Evolutionary conservation across 1,284 basidiomycete species (phyloP).

Genomic region (Cryptococcus sp.): DNA sequence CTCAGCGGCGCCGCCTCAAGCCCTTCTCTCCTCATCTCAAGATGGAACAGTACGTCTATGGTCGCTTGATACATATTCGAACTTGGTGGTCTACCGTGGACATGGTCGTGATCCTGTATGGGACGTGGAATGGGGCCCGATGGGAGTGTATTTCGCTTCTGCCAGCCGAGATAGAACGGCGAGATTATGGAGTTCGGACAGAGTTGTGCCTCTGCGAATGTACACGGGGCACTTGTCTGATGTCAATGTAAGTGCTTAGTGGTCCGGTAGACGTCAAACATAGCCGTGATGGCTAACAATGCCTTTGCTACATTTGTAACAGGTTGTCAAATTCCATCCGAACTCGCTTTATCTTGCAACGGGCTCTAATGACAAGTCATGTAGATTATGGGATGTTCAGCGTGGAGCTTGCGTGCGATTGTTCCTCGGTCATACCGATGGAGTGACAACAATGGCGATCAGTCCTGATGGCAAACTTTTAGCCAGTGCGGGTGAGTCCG

Average conservation of each 20-base stretch:
- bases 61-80: constrained; percentile 93
- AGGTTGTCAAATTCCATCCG: constrained; percentile 96
- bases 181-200: constrained; percentile 92
- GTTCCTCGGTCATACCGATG: constrained; percentile 91
- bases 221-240: constrained; percentile 97
- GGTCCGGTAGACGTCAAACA: neutral
- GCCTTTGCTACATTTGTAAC: neutral
- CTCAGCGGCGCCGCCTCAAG: constrained; percentile 78
- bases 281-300: constrained; percentile 1
- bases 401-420: constrained; percentile 89
- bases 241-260: constrained; percentile 75
- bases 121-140: constrained; percentile 98
- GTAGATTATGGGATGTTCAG: constrained; percentile 98
- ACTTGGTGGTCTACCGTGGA: constrained; percentile 90
- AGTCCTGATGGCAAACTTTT: constrained; percentile 93
- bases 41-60: constrained; percentile 90
- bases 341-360: constrained; percentile 97
- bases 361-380: constrained; percentile 93
- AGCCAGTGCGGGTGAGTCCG: constrained; percentile 76
- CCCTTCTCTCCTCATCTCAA: constrained; percentile 89
- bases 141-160: constrained; percentile 98
- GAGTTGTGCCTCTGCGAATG: constrained; percentile 81
- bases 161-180: constrained; percentile 93
- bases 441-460: constrained; percentile 83
- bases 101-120: constrained; percentile 93